Evolutionary conservation across 495 filamentous ascomycete species (phyloP).

Genomic region (Penicillium cinerascens): DNA sequence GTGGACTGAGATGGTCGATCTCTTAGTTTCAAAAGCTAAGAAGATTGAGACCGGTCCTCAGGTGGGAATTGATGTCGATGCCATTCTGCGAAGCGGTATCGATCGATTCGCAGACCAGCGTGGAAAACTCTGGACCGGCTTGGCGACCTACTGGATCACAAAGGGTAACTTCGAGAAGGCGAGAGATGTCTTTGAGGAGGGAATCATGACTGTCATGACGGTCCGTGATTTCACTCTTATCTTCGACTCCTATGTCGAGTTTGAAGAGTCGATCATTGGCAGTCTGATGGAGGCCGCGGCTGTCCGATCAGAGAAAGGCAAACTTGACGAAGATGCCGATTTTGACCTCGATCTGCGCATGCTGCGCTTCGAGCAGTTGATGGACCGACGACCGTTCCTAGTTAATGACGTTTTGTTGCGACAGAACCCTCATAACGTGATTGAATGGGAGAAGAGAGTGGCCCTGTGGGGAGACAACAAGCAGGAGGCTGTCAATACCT

Average conservation of each 20-base stretch:
- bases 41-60: constrained; percentile 77
- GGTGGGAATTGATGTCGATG: constrained; percentile 84
- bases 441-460: constrained; percentile 96
- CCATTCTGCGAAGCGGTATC: constrained; percentile 91
- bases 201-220: constrained; percentile 97
- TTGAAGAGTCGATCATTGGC: constrained; percentile 93
- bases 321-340: constrained; percentile 80
- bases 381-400: constrained; percentile 95
- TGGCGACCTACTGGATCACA: constrained; percentile 97
- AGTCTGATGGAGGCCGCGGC: constrained; percentile 87
- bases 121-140: constrained; percentile 92
- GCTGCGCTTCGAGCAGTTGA: constrained; percentile 96
- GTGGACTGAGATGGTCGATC: constrained; percentile 97
- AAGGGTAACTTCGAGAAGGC: constrained; percentile 88
- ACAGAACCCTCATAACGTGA: constrained; percentile 95
- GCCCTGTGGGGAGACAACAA: constrained; percentile 94
- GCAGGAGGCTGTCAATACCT: constrained; percentile 86
- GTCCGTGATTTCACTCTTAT: constrained; percentile 97
- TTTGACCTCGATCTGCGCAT: constrained; percentile 96
- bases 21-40: constrained; percentile 87
- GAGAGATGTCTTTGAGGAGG: constrained; percentile 93
- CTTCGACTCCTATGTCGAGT: constrained; percentile 95
- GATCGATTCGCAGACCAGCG: constrained; percentile 89
- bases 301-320: constrained; percentile 74
- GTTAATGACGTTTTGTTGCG: constrained; percentile 93